phyloP scores from a whole-genome alignment of 2,329 filamentous ascomycete species.

The Scedosporium apiospermum region DNA sequence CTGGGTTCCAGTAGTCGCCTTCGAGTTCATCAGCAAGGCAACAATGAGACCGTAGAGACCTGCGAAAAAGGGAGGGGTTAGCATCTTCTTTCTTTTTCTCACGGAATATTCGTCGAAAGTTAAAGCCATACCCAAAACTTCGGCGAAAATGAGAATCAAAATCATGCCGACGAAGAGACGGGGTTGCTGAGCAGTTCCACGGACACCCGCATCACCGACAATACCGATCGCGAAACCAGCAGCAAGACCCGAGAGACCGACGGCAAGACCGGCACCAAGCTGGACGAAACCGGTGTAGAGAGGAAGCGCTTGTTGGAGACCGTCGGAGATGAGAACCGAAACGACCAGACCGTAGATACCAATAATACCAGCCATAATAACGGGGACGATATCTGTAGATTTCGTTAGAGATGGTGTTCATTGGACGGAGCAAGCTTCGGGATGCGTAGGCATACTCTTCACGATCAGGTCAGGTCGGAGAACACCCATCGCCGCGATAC shows the following conservation, averaged over 20 bases:
- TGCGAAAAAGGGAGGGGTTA: slow-evolving; percentile 25
- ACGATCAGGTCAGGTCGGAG: slow-evolving; percentile 96
- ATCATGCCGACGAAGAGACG: slow-evolving; percentile 96
- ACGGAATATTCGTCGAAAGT: background rate
- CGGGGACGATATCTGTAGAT: slow-evolving; percentile 85
- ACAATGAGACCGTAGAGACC: slow-evolving; percentile 99
- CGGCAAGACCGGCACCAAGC: slow-evolving; percentile 71
- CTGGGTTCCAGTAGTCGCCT: slow-evolving; percentile 55
- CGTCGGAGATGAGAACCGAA: slow-evolving; percentile 77
- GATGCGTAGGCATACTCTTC: slow-evolving; percentile 65
- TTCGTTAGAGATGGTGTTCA: background rate
- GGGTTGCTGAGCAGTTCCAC: slow-evolving; percentile 75
- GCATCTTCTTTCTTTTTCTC: slow-evolving; percentile 6
- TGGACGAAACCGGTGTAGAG: slow-evolving; percentile 81
- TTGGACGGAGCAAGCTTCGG: slow-evolving; percentile 1
- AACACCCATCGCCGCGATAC: slow-evolving; percentile 97
- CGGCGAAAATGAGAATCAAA: slow-evolving; percentile 97
- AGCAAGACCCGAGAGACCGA: slow-evolving; percentile 74
- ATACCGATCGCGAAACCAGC: slow-evolving; percentile 83
- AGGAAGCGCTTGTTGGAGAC: slow-evolving; percentile 60
- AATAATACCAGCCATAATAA: slow-evolving; percentile 99
- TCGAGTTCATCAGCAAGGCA: slow-evolving; percentile 98
- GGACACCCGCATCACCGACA: slow-evolving; percentile 80
- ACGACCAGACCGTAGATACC: slow-evolving; percentile 95
- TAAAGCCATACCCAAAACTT: slow-evolving; percentile 78